Evolutionary conservation across 1,284 basidiomycete species (phyloP), one percentile per base, ranked within the genome.

Genomic region (Lentinus polychrous): DNA sequence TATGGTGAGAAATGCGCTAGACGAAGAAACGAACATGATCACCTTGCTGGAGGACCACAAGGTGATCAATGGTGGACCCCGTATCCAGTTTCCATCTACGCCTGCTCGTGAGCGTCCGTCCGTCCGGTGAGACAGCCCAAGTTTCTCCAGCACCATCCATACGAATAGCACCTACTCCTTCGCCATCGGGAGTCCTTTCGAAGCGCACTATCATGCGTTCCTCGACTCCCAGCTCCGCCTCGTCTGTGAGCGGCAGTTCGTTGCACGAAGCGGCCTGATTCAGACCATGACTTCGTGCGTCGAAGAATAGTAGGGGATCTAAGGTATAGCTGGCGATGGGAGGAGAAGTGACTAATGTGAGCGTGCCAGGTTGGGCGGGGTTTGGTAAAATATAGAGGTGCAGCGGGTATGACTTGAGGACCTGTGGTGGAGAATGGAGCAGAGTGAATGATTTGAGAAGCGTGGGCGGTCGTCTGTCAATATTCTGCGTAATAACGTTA

Each of bases 401-500:
- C 12, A 61, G 59, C 11, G 79, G 79, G 33, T 67, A 65, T 4
- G 60, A 64, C 23, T 70, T 66, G 24, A 86, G 66, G 11, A 70
- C 64, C 1, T 67, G 65, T 11, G 81, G 74, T 8, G 71, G 71
- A 3, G 79, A 76, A 51, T 83, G 77, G 22, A 87, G 78, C 12
- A 93, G 66, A 2, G 78, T 81, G 57, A 90, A 84, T 45, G 88
- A 82, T 58, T 78, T 81, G 32, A 94, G 73, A 7, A 94, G 71
- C 1, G 91, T 93, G 1, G 92, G 92, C 4, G 93, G 92, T 55
- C 86, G 78, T n/a, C 86, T 76, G 60, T 94, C 91, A 53, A 95
- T 81, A 64, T 94, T 93, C 91, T 80, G 48, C 10, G 4, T 10
- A 10, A 27, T 27, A 27, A 5, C 27, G 10, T 12, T 22, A 15